Conservation (phyloP, 1,284 basidiomycete genomes). For the Microbotryum lychnidis-dioicae region DNA sequence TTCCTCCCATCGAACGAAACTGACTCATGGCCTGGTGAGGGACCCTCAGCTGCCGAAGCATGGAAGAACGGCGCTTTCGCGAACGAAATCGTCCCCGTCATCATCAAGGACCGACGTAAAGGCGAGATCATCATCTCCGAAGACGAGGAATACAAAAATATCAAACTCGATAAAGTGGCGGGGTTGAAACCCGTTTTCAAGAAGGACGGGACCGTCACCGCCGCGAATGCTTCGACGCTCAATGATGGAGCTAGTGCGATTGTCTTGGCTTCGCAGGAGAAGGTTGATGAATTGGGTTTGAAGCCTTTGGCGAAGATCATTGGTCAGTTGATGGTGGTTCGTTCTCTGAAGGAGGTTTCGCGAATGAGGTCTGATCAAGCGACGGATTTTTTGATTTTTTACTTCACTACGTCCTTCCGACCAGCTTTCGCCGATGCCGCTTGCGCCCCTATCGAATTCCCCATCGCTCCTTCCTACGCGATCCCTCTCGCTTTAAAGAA, state of each 20-base stretch:
- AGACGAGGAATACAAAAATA: constrained; percentile 83
- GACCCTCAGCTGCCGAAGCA: constrained; percentile 62
- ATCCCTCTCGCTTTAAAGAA: constrained; percentile 78
- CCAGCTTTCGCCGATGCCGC: constrained; percentile 92
- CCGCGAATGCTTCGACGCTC: constrained; percentile 42
- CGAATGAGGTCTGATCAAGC: constrained; percentile 27
- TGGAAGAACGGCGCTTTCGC: constrained; percentile 79
- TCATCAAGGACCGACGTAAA: constrained; percentile 80
- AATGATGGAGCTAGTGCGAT: constrained; percentile 43
- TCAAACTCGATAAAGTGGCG: constrained; percentile 42
- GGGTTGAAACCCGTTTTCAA: constrained; percentile 41
- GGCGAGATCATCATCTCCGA: constrained; percentile 69
- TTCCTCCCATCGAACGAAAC: too few relatives aligned
- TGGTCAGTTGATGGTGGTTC: constrained; percentile 23
- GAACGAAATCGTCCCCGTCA: constrained; percentile 80
- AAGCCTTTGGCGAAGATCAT: constrained; percentile 42
- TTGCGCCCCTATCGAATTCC: constrained; percentile 93
- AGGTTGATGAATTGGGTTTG: constrained; percentile 32
- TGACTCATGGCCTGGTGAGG: too few relatives aligned
- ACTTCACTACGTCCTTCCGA: constrained; percentile 33
- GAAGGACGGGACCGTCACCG: constrained; percentile 42
- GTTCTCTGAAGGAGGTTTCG: constrained; percentile 27
- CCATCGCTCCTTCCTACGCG: constrained; percentile 77
- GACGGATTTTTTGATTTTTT: constrained; percentile 17
- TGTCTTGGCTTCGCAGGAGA: constrained; percentile 38